Evolutionary conservation across 2,329 filamentous ascomycete species (phyloP), one percentile per base, ranked within the genome.

Genomic region (Fusarium abutilonis): DNA sequence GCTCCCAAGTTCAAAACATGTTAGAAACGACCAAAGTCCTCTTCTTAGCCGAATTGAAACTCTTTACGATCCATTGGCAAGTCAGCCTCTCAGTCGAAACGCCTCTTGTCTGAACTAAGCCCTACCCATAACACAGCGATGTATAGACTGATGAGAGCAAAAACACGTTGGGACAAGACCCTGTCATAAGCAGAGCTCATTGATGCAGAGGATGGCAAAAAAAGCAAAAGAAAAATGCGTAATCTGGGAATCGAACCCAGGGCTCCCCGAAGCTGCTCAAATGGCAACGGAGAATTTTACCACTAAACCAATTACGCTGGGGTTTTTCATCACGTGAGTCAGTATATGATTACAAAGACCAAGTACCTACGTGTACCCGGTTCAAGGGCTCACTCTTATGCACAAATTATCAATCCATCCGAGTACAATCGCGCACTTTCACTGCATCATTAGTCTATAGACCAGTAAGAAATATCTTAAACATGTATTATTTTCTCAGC

Each of bases 21-120:
- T 15, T 35, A 31, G 54, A 60, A 49, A 56, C 56, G 36, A 9
- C 45, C 9, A 13, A 40, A 14, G 28, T 14, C 8, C 35, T 36
- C 45, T 51, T 32, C 41, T 51, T 46, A 29, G 21, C n/a, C 17
- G 23, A 31, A 40, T 31, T 52, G 31, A 58, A 48, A 52, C 34
- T 38, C 32, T 52, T 46, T 56, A 43, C 40, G 35, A 36, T 32
- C 11, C 14, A 44, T 45, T 63, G 36, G 44, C 36, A 42, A 47
- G 46, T 31, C 42, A 49, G 48, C 15, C 40, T 45, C 52, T 38
- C 39, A 35, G 45, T 39, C 36, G 63, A 66, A 65, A 65, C 62
- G 46, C 54, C 46, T 45, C 43, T 46, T 60, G 28, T 47, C 43
- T 38, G 44, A 48, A 40, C 32, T 35, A 45, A 19, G 49, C 52